Evolutionary conservation across 352 stramenopile genomes (phyloP).

Genomic region (Pythium folliculosum): DNA sequence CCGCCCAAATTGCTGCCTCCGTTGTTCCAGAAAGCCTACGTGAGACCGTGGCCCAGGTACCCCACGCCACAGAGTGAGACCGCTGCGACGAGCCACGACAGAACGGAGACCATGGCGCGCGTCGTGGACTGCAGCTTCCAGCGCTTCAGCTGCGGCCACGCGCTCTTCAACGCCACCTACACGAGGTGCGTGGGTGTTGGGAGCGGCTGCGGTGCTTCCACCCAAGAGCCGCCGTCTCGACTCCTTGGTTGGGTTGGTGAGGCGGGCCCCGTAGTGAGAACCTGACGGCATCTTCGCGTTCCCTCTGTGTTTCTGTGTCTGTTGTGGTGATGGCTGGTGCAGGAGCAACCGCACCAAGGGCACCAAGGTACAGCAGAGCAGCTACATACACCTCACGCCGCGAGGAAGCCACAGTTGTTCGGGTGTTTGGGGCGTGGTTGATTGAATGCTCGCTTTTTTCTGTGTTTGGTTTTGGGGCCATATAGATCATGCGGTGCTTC

Average conservation of each 20-base stretch:
- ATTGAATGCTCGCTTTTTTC: neutral
- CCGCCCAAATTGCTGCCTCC: too few relatives aligned
- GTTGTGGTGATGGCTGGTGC: neutral
- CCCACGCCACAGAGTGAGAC: neutral
- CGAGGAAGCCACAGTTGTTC: neutral
- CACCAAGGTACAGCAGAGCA: slow-evolving; percentile 19
- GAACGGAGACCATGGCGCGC: slow-evolving; percentile 8
- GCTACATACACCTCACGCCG: neutral
- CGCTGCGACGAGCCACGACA: neutral
- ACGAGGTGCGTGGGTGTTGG: slow-evolving; percentile 24
- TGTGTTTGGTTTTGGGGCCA: neutral
- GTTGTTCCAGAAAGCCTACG: too few relatives aligned
- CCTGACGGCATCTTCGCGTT: neutral
- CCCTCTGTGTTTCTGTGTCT: neutral
- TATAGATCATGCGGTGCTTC: slow-evolving; percentile 38
- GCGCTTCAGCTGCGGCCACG: slow-evolving; percentile 38
- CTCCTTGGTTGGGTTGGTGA: too few relatives aligned
- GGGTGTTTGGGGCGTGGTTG: neutral
- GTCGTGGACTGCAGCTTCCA: slow-evolving; percentile 29
- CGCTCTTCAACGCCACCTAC: slow-evolving; percentile 39
- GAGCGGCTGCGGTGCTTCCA: neutral
- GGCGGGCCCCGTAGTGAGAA: too few relatives aligned
- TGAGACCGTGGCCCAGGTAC: neutral
- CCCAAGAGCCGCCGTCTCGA: neutral
- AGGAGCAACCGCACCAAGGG: slow-evolving; percentile 31